Evolutionary conservation across 768 basidiomycete genomes (phyloP).

Genomic region (Boletus reticulatus): DNA sequence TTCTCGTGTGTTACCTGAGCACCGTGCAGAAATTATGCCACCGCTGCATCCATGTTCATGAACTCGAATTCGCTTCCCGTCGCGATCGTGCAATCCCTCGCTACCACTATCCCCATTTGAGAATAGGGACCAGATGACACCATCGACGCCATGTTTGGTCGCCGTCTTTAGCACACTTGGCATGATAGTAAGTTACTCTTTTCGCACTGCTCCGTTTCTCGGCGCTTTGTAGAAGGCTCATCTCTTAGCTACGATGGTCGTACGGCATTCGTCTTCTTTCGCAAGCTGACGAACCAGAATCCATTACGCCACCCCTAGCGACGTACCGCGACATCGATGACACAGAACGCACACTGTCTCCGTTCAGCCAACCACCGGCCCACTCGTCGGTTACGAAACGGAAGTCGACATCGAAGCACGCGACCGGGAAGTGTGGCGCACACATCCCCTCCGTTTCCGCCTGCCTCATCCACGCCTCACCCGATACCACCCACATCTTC

Average conservation of each 20-base stretch:
- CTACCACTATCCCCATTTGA: slow-evolving; percentile 75
- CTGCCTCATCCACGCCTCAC: neutral
- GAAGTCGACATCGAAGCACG: neutral
- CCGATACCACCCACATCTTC: neutral
- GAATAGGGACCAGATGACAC: slow-evolving; percentile 83
- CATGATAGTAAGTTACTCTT: slow-evolving; percentile 72
- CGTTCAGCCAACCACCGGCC: neutral
- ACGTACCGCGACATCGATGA: slow-evolving; percentile 12
- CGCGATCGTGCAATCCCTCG: slow-evolving; percentile 89
- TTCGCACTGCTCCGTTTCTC: neutral
- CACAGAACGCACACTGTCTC: neutral
- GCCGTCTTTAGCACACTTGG: slow-evolving; percentile 94
- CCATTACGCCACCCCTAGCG: neutral
- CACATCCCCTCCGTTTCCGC: neutral
- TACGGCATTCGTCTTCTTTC: slow-evolving; percentile 85
- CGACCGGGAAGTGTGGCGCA: neutral
- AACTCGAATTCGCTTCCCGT: slow-evolving; percentile 95
- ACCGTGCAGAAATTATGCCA: slow-evolving; percentile 61
- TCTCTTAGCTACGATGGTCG: slow-evolving; percentile 82
- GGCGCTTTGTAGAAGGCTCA: neutral
- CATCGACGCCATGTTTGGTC: slow-evolving; percentile 85
- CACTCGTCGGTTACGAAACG: slow-evolving; percentile 10
- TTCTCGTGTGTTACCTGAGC: neutral
- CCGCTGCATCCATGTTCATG: slow-evolving; percentile 87
- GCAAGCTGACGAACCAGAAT: slow-evolving; percentile 34